Evolutionary conservation across 257 asterid genomes (phyloP).

Genomic region (Vinca minor): DNA sequence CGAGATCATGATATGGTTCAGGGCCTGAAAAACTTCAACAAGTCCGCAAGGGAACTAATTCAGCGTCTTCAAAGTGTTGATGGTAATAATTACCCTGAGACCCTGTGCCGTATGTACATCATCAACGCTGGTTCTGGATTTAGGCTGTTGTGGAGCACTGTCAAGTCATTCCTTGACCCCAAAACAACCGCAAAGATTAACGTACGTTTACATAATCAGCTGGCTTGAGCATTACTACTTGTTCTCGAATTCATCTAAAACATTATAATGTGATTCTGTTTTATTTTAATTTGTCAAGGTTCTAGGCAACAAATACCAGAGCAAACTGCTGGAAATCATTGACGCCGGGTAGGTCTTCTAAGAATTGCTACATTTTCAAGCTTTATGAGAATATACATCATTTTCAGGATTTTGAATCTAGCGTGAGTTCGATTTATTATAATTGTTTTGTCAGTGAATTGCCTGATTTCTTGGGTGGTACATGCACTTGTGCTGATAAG

Average conservation of each 20-base stretch:
- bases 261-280: neutral
- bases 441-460: conserved; percentile 51
- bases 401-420: neutral
- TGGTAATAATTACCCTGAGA: too few relatives aligned
- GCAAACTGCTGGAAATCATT: conserved; percentile 85
- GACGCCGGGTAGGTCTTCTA: conserved; percentile 63
- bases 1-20: too few relatives aligned
- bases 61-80: too few relatives aligned
- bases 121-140: conserved; percentile 97
- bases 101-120: conserved; percentile 83
- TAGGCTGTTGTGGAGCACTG: too few relatives aligned
- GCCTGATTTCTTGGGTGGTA: conserved; percentile 92
- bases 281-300: conserved; percentile 35
- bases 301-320: conserved; percentile 79
- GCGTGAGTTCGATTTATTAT: neutral
- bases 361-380: too few relatives aligned
- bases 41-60: too few relatives aligned
- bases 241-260: neutral
- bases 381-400: neutral
- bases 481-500: conserved; percentile 77
- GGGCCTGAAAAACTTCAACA: too few relatives aligned
- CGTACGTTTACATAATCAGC: conserved; percentile 30
- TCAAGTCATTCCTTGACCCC: too few relatives aligned
- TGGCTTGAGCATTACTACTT: neutral
- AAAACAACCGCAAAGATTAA: conserved; percentile 91